Evolutionary conservation across 805 yeast species (phyloP).

Genomic region (Naumovozyma baii): DNA sequence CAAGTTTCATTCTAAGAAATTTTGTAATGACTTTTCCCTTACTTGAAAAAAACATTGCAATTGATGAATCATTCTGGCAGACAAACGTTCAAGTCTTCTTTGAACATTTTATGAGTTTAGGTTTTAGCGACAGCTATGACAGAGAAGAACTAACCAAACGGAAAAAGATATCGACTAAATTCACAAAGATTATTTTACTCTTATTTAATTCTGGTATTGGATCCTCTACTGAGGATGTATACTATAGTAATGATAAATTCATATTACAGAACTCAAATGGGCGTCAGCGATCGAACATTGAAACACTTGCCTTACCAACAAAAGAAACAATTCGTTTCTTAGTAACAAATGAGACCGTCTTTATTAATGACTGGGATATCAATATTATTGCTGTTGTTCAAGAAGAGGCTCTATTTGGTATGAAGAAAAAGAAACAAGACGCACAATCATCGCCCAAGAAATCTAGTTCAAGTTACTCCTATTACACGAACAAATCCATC

Average conservation of each 20-base stretch:
- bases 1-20: conserved; percentile 53
- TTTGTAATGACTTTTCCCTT: conserved; percentile 71
- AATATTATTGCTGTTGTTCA: conserved; percentile 57
- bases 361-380: conserved; percentile 47
- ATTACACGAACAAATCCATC: conserved; percentile 1
- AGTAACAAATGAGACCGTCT: conserved; percentile 27
- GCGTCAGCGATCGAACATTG: conserved; percentile 27
- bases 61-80: conserved; percentile 66
- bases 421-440: neutral
- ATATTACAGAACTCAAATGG: conserved; percentile 21
- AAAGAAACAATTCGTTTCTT: conserved; percentile 31
- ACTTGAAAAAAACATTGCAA: conserved; percentile 35
- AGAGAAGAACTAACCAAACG: conserved; percentile 69
- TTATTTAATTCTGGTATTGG: conserved; percentile 69
- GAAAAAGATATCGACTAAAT: conserved; percentile 47
- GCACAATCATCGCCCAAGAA: neutral
- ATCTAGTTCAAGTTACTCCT: neutral
- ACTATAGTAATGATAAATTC: conserved; percentile 32
- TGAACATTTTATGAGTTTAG: conserved; percentile 65
- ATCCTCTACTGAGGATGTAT: conserved; percentile 46
- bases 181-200: conserved; percentile 54
- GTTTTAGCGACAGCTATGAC: conserved; percentile 64
- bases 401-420: conserved; percentile 13
- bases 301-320: conserved; percentile 33
- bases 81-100: conserved; percentile 69